phyloP scores from a whole-genome alignment of 805 yeast species.

The Sugiyamaella floridensis region DNA sequence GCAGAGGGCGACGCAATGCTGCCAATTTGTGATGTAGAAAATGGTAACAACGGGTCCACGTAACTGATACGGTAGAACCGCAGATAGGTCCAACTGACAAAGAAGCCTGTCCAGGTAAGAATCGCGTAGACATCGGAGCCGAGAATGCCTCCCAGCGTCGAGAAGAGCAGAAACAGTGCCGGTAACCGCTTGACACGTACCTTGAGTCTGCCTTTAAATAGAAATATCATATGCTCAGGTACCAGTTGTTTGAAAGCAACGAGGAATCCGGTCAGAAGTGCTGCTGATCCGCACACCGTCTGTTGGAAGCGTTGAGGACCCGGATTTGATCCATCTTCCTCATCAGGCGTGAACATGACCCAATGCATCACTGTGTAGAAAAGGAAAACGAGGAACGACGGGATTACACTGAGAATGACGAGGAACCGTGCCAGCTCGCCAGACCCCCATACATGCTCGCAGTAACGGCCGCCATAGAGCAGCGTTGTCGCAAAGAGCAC shows the following conservation, averaged over 20 bases:
- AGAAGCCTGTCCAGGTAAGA: slow-evolving; percentile 40
- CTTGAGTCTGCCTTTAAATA: slow-evolving; percentile 42
- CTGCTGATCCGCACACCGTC: slow-evolving; percentile 48
- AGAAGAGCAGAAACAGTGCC: slow-evolving; percentile 32
- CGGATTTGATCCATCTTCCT: slow-evolving; percentile 17
- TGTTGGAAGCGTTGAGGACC: slow-evolving; percentile 30
- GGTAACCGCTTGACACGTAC: slow-evolving; percentile 37
- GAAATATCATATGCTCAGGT: slow-evolving; percentile 50
- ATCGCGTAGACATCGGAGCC: slow-evolving; percentile 19
- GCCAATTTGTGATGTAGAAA: slow-evolving; percentile 5
- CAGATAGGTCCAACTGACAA: slow-evolving; percentile 67
- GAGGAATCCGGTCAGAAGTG: slow-evolving; percentile 50
- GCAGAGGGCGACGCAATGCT: neutral
- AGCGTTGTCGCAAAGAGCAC: slow-evolving; percentile 34
- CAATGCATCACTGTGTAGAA: slow-evolving; percentile 20
- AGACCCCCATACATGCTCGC: slow-evolving; percentile 61
- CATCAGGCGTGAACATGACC: slow-evolving; percentile 5
- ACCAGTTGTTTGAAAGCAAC: slow-evolving; percentile 62
- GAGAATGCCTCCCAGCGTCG: slow-evolving; percentile 25
- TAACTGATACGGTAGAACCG: slow-evolving; percentile 63
- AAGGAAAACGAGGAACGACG: slow-evolving; percentile 34
- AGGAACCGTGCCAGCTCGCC: slow-evolving; percentile 46
- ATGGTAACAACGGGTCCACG: slow-evolving; percentile 52
- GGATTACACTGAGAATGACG: slow-evolving; percentile 31
- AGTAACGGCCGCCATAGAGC: slow-evolving; percentile 52